These are phyloP conservation scores for Galeopsis tetrahit DNA, from an alignment of 257 asterid genomes.

Conservation along the genomic window DNA sequence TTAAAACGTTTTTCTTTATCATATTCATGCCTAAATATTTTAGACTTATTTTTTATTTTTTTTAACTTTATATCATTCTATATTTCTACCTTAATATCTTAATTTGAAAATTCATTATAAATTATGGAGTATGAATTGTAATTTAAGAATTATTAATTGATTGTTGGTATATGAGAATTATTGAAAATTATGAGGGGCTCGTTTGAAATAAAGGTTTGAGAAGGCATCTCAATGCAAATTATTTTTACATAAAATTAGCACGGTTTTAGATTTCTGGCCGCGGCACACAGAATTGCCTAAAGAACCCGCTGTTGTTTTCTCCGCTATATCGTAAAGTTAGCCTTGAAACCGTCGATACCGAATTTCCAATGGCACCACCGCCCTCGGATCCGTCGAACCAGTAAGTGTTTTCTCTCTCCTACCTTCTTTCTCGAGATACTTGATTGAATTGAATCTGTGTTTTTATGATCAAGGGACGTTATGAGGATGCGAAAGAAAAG, in stretches of 20 bases:
- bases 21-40: too few relatives aligned
- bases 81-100: too few relatives aligned
- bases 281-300: slow-evolving; percentile 9
- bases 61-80: too few relatives aligned
- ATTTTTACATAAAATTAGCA: not conserved
- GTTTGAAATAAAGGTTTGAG: not conserved
- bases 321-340: not conserved
- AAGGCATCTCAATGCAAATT: not conserved
- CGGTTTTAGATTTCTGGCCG: not conserved
- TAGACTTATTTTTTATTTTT: too few relatives aligned
- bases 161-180: too few relatives aligned
- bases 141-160: too few relatives aligned
- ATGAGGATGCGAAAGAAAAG: slow-evolving; percentile 61
- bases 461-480: slow-evolving; percentile 45
- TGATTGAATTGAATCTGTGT: slow-evolving; percentile 27
- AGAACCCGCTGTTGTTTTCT: not conserved
- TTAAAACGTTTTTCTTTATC: too few relatives aligned
- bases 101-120: too few relatives aligned
- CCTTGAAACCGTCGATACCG: not conserved
- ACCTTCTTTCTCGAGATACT: not conserved
- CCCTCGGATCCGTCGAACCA: slow-evolving; percentile 49
- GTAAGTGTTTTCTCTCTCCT: slow-evolving; percentile 39
- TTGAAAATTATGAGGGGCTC: slow-evolving; percentile 3
- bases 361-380: slow-evolving; percentile 54
- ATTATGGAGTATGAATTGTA: too few relatives aligned